Conservation (phyloP, 2,329 filamentous ascomycete species). For the Aspergillus piperis region DNA sequence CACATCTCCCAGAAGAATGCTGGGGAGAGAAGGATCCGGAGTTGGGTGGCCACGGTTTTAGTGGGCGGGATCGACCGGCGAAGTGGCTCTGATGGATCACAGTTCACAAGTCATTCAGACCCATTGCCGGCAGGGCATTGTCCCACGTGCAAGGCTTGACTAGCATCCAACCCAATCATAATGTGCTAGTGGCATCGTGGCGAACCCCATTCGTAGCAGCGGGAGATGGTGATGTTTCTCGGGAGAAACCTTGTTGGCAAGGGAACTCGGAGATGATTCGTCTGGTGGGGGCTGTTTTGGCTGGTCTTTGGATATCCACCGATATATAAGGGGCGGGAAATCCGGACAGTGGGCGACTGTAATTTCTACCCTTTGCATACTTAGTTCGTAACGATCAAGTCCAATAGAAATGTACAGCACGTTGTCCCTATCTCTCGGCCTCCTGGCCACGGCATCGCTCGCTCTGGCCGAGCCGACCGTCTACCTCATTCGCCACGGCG, state of each 20-base stretch:
- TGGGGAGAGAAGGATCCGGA: not conserved
- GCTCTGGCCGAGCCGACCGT: constrained; percentile 49
- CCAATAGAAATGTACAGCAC: constrained; percentile 12
- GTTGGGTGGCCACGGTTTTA: not conserved
- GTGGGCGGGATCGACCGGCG: not conserved
- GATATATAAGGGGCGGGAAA: not conserved
- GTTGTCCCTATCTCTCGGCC: constrained; percentile 5
- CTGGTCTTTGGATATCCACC: too few relatives aligned
- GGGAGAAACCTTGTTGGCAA: not conserved
- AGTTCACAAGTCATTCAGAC: not conserved
- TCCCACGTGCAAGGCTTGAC: not conserved
- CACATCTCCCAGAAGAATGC: too few relatives aligned
- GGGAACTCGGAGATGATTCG: too few relatives aligned
- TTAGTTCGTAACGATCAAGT: not conserved
- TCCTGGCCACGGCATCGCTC: constrained; percentile 20
- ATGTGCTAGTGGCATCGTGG: not conserved
- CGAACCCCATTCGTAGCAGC: not conserved
- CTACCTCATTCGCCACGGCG: constrained; percentile 65
- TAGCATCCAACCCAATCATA: not conserved
- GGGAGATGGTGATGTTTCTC: not conserved
- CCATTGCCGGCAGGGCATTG: not conserved
- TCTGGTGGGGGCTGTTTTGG: too few relatives aligned
- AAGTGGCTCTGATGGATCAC: not conserved
- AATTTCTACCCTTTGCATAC: not conserved
- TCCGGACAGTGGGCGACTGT: not conserved